These are phyloP conservation scores for Cenchrus purpureus DNA, from an alignment of 176 grass and related monocot species.

Conservation along the genomic window DNA sequence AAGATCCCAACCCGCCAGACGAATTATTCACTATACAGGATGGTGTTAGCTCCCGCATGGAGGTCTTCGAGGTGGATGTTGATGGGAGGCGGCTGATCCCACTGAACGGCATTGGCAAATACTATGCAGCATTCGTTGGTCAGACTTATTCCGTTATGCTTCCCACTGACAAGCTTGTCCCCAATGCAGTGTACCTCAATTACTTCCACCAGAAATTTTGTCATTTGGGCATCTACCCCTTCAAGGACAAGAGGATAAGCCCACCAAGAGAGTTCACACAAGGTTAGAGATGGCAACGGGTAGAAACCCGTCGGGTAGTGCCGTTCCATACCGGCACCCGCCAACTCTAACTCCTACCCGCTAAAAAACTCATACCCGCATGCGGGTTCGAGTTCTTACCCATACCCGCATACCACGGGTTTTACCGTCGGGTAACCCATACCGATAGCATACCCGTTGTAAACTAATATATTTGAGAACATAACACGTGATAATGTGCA, in stretches of 20 bases:
- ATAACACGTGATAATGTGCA: too few relatives aligned
- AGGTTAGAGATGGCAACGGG: too few relatives aligned
- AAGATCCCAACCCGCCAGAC: background rate
- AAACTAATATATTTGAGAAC: too few relatives aligned
- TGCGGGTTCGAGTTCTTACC: too few relatives aligned
- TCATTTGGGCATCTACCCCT: background rate
- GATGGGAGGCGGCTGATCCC: background rate
- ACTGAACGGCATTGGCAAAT: background rate
- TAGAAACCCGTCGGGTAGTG: too few relatives aligned
- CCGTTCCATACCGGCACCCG: too few relatives aligned
- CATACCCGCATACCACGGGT: too few relatives aligned
- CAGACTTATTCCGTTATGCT: background rate
- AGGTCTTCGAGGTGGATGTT: conserved; percentile 23
- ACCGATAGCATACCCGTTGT: too few relatives aligned
- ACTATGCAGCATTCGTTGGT: background rate
- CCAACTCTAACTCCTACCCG: too few relatives aligned
- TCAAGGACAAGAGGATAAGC: background rate
- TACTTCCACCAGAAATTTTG: background rate
- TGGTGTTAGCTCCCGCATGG: background rate
- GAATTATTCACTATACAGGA: background rate
- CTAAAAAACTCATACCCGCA: too few relatives aligned
- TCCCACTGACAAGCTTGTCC: background rate
- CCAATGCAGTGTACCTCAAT: conserved; percentile 17
- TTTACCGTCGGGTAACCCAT: too few relatives aligned
- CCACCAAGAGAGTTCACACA: background rate